Conservation (phyloP, 2,329 filamentous ascomycete species). For the Dendrostoma leiphaemia region DNA sequence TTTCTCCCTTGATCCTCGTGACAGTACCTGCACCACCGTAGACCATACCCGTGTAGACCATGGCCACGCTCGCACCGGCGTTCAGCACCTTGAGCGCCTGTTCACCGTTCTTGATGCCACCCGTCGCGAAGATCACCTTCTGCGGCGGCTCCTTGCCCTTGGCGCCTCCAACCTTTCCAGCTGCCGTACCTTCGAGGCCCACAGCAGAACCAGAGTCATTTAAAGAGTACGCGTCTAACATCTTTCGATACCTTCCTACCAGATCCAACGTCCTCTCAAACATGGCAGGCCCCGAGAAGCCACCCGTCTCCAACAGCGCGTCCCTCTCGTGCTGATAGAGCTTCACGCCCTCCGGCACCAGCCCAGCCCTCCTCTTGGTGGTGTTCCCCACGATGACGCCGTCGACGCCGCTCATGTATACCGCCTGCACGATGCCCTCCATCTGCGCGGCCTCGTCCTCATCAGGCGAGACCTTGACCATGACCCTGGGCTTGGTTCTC, state of each 20-base stretch:
- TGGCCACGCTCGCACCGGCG: constrained; percentile 85
- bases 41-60: constrained; percentile 79
- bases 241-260: constrained; percentile 73
- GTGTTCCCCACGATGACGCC: constrained; percentile 98
- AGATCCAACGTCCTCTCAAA: constrained; percentile 77
- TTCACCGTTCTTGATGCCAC: constrained; percentile 84
- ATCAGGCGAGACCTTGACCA: constrained; percentile 98
- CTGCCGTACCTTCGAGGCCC: constrained; percentile 32
- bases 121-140: constrained; percentile 91
- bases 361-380: constrained; percentile 74
- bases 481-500: constrained; percentile 74
- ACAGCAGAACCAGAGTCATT: constrained; percentile 33
- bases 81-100: constrained; percentile 81
- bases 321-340: constrained; percentile 66
- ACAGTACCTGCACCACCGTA: constrained; percentile 65
- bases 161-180: constrained; percentile 26
- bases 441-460: constrained; percentile 86
- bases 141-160: constrained; percentile 33
- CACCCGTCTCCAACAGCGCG: constrained; percentile 74
- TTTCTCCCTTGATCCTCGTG: constrained; percentile 64
- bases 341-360: constrained; percentile 64
- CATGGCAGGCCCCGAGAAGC: constrained; percentile 87
- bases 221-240: constrained; percentile 55
- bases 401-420: constrained; percentile 81
- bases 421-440: constrained; percentile 81